Evolutionary conservation across 2,329 filamentous ascomycete species (phyloP), one percentile per base, ranked within the genome.

Genomic region (Xylariaceae sp.): DNA sequence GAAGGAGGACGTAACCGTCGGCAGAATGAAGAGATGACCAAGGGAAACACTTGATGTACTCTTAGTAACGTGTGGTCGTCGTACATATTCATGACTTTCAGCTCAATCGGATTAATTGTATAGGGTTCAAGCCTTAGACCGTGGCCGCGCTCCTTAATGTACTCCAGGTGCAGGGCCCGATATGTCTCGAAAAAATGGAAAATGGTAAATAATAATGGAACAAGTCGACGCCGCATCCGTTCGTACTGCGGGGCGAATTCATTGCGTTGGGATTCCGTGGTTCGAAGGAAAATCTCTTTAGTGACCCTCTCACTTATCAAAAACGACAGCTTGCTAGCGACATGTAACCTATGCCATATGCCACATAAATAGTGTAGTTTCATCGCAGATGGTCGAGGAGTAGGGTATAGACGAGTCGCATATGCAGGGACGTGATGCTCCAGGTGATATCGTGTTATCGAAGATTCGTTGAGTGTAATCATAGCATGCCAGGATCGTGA

Each of bases 151-250:
- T 80, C 73, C 47, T 72, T 70, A 29, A 86, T 74, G 57, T 81
- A 80, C 60, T 81, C 70, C 6, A 84, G 67, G 60, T 86, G 81
- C 2, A 84, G 71, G 40, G 74, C 76, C 55, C 83, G 79, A 64
- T 84, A 85, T 1, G 75, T 83, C 65, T 86, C 83, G 65, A 86
- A 86, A 64, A 86, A 86, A 66, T 86, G 83, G 60, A 86, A 86
- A 29, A 85, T 73, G 9, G 82, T 85, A 60, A 86, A 86, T 12
- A 86, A 73, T 6, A 85, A 67, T 1, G 83, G 83, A 53, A 85
- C 83, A 6, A 86, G 71, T 48, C 83, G 77, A 57, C 81, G 80
- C 47, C 82, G 80, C 83, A 86, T 86, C 11, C 83, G 76, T 67
- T 83, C 80, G 58, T 77, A 74, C 64, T 86, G 82, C 0, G 80